These are phyloP conservation scores for Eucalyptus sideroxylon DNA, from an alignment of 345 rosid species.

Conservation along the genomic window DNA sequence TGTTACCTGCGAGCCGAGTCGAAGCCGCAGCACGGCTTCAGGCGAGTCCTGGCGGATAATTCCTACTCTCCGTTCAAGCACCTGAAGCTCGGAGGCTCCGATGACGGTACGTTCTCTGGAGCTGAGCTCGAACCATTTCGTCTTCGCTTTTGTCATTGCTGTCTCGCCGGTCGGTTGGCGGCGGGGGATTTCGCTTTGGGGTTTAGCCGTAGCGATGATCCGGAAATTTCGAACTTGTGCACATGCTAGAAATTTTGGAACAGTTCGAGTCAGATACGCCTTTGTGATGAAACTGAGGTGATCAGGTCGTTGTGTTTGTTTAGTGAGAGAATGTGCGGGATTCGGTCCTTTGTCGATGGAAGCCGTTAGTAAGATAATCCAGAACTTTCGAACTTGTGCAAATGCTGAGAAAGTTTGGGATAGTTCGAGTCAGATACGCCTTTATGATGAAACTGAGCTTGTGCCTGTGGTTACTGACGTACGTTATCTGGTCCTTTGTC, in stretches of 20 bases:
- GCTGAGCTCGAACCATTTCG: not conserved
- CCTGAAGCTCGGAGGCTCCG: constrained; percentile 12
- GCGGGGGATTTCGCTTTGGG: not conserved
- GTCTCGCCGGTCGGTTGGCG: not conserved
- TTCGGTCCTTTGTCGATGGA: no score
- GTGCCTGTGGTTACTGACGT: not conserved
- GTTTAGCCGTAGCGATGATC: not conserved
- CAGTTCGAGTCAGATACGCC: not conserved
- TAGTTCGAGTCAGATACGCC: not conserved
- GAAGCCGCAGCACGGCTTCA: constrained; percentile 63
- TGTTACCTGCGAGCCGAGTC: constrained; percentile 65
- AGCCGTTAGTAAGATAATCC: not conserved
- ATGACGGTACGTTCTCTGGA: not conserved
- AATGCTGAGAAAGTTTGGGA: not conserved
- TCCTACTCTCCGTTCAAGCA: constrained; percentile 76
- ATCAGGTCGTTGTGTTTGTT: not conserved
- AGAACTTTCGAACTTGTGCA: not conserved
- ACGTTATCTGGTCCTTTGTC: not conserved
- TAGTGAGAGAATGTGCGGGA: not conserved
- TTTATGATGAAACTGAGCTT: not conserved
- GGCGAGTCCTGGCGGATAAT: constrained; percentile 76
- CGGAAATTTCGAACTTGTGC: not conserved
- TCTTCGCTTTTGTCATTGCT: not conserved
- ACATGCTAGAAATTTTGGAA: not conserved
- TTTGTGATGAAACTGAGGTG: not conserved